Evolutionary conservation across 768 basidiomycete species (phyloP), one percentile per base, ranked within the genome.

Genomic region (Panaeolus cyanescens): DNA sequence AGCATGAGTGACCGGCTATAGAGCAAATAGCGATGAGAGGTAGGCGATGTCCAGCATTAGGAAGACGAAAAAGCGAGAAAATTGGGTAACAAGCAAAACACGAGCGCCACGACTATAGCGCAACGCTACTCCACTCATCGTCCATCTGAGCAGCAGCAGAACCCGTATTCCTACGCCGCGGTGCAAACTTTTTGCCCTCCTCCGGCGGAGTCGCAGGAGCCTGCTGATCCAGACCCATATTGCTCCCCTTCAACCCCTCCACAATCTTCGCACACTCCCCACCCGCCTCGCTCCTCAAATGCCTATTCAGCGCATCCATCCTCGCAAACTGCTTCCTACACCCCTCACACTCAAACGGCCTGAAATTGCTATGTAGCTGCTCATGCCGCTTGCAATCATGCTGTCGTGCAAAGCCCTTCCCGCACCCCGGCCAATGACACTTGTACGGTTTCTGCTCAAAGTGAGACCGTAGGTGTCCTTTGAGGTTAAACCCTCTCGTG

Each of bases 381-480:
- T 97, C 96, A 68, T 99, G 96, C 2, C 95, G 86, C 72, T 96
- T 98, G 76, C 96, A 97, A 72, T 99, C 96, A 69, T 97, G 96
- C 72, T 96, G 93, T 59, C 95, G 77, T 28, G 92, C 95, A 64
- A 97, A 96, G 22, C 95, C 93, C 76, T 97, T 96, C 28, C 88
- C 90, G 70, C 95, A 98, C 22, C 93, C 95, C 1, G 93, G 93
- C 89, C 94, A 96, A 68, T 92, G 89, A 77, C 95, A 98, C 73
- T 90, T 86, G 82, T 95, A 98, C 32, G 95, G 95, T 63, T 94
- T 90, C 75, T 96, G 94, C 73, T 96, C 95, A 62, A 92, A 95
- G 68, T 97, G 96, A 13, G 92, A 94, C 39, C 96, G 91, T 67
- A 97, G 82, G 70, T 98, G 96, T n/a, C 96, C 96, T 72, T 95